Percentiles rank a stretch among this genome's conserved stretches.
Evolutionary conservation across 306 rosid genomes (phyloP).

Genomic region (Leucaena leucocephala): DNA sequence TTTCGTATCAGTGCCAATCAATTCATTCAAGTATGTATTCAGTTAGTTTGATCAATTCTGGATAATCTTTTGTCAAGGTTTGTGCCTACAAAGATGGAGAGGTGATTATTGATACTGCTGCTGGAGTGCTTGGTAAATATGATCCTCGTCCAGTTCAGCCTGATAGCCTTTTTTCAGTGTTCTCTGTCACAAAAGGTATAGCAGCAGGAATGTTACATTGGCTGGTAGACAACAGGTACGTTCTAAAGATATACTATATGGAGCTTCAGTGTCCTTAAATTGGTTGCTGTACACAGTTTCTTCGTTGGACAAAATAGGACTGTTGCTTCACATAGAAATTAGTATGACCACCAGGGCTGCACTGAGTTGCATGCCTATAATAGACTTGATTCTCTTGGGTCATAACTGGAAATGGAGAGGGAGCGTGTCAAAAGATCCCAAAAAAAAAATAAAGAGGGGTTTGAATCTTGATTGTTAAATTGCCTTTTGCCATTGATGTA

Average conservation of each 20-base stretch:
- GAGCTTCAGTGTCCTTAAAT: slow-evolving; percentile 23
- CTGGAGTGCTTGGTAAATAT: slow-evolving; percentile 96
- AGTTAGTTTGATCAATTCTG: slow-evolving; percentile 25
- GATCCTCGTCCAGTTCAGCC: slow-evolving; percentile 99
- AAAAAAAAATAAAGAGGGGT: background rate
- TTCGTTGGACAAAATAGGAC: slow-evolving; percentile 9
- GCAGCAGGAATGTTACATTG: slow-evolving; percentile 97
- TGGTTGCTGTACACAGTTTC: slow-evolving; percentile 21
- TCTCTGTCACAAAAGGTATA: slow-evolving; percentile 92
- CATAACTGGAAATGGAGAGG: background rate
- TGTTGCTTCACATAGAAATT: slow-evolving; percentile 22
- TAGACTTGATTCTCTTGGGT: background rate
- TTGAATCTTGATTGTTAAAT: background rate
- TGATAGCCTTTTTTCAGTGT: slow-evolving; percentile 92
- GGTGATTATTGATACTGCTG: slow-evolving; percentile 95
- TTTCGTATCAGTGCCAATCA: background rate
- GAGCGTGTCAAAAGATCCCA: background rate
- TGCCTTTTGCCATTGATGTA: background rate
- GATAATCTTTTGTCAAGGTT: slow-evolving; percentile 59
- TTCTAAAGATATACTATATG: slow-evolving; percentile 26
- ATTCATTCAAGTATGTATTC: slow-evolving; percentile 22
- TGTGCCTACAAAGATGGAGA: slow-evolving; percentile 98
- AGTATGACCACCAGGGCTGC: slow-evolving; percentile 19
- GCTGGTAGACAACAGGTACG: slow-evolving; percentile 92
- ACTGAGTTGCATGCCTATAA: slow-evolving; percentile 9